Base-by-base conservation (phyloP, 2,329 filamentous ascomycete species). In the Pseudocercospora vitis region DNA sequence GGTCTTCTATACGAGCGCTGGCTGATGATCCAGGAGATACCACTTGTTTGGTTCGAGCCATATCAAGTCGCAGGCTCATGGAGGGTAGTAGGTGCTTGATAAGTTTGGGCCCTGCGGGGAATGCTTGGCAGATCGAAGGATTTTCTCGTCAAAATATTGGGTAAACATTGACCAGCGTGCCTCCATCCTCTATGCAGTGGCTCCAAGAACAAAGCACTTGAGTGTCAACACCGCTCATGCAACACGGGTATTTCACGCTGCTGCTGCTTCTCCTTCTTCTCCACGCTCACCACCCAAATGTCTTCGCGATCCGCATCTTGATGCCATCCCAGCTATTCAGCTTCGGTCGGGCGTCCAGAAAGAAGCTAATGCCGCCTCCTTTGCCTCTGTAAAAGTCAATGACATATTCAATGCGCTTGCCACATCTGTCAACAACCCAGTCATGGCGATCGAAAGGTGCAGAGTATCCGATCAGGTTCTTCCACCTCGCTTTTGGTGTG, bases 371-470 rank as follows among this genome's bases (percentile, higher is more conserved):
- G 53, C 68, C 72, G 50, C 72, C 70, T 2, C 53, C 59, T 63
- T 78, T 83, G 0, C 94, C 94, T 4, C 90, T 85, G 69, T 99
- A 99, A 66, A 99, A 99, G 73, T 99, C 94, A 71, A 99, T 99
- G 32, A 99, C 87, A 70, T 99, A 99, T 65, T 97, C 94, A 45
- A 99, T 76, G 66, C 83, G 83, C 16, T 78, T 86, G 24, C 88
- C 92, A 69, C 94, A 97, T 48, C 94, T 81, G 73, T 99, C 91
- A 29, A 99, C 86, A 19, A 96, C 85, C 94, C 94, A 99, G 72
- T 99, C 94, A 71, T 99, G 94, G 23, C 94, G 80, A 74, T 99
- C 94, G 72, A 99, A 99, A 1, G 94, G 94, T 49, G 86, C 79
- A 55, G 87, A 86, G 71, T 96, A 97, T n/a, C 94, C 94, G 50